Evolutionary conservation across 768 basidiomycete species (phyloP).

Genomic region (Agaricus sinodeliciosus): DNA sequence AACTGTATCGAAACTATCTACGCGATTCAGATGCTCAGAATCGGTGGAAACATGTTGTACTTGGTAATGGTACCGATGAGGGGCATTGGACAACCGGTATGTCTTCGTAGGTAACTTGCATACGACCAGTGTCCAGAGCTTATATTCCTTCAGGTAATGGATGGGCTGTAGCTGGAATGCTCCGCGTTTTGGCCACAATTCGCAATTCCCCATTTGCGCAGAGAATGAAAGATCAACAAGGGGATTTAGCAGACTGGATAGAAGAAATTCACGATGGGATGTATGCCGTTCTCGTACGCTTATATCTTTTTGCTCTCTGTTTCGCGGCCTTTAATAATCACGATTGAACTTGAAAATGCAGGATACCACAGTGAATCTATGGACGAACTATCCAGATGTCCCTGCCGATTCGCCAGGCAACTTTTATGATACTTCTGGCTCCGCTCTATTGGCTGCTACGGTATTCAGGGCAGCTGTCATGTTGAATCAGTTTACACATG

Average conservation of each 20-base stretch:
- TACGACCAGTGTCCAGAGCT: neutral
- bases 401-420: constrained; percentile 23
- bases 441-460: constrained; percentile 68
- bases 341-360: constrained; percentile 13
- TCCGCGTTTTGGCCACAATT: constrained; percentile 75
- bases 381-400: constrained; percentile 66
- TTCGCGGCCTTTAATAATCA: neutral
- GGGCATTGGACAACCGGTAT: constrained; percentile 65
- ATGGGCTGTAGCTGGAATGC: constrained; percentile 87
- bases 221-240: constrained; percentile 21
- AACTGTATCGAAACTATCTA: constrained; percentile 63
- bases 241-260: constrained; percentile 37
- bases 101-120: constrained; percentile 8
- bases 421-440: constrained; percentile 70
- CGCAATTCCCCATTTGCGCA: constrained; percentile 49
- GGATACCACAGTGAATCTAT: constrained; percentile 39
- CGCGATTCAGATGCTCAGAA: constrained; percentile 46
- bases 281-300: constrained; percentile 51
- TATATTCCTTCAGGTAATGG: constrained; percentile 54
- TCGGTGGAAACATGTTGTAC: constrained; percentile 64
- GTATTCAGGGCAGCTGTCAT: constrained; percentile 63
- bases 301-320: neutral
- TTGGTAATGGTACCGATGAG: too few species aligned
- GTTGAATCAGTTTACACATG: constrained; percentile 35
- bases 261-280: constrained; percentile 70